These are phyloP conservation scores for Pythium volutum DNA, from an alignment of 352 stramenopile species.

Conservation along the genomic window DNA sequence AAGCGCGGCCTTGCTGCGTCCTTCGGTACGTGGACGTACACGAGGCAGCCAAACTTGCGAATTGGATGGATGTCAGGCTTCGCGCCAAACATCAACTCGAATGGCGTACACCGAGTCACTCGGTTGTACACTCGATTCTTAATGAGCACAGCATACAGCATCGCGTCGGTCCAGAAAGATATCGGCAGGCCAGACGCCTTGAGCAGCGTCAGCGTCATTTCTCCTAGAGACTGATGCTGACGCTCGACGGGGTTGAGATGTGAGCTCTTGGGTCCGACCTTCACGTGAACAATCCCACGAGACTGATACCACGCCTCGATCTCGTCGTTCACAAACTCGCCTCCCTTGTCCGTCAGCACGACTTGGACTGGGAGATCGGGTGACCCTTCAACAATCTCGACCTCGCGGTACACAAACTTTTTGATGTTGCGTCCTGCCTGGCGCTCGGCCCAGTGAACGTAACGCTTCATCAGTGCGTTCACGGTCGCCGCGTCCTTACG, in stretches of 20 bases:
- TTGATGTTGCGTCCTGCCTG: neutral
- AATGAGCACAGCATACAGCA: constrained; percentile 1
- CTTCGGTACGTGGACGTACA: neutral
- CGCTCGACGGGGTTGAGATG: constrained; percentile 17
- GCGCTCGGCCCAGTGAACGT: neutral
- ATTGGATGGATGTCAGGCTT: constrained; percentile 6
- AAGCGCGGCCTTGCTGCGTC: neutral
- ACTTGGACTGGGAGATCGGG: neutral
- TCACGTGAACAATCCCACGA: neutral
- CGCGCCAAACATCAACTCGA: constrained; percentile 10
- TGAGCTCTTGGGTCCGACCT: constrained; percentile 16
- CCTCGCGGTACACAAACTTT: neutral
- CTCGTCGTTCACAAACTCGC: constrained; percentile 10
- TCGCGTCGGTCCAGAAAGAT: constrained; percentile 6
- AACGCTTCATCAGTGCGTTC: neutral
- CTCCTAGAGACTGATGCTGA: neutral
- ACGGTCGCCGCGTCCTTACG: neutral
- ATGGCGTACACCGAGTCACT: neutral
- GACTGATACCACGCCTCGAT: neutral
- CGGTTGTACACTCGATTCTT: constrained; percentile 14
- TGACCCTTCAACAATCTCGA: neutral
- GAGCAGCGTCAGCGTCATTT: constrained; percentile 9
- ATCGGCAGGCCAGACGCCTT: neutral
- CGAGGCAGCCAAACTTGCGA: neutral
- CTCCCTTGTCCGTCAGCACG: constrained; percentile 8